These are phyloP conservation scores for Aureobasidium subglaciale DNA, from an alignment of 2,329 filamentous ascomycete genomes.

Conservation along the genomic window DNA sequence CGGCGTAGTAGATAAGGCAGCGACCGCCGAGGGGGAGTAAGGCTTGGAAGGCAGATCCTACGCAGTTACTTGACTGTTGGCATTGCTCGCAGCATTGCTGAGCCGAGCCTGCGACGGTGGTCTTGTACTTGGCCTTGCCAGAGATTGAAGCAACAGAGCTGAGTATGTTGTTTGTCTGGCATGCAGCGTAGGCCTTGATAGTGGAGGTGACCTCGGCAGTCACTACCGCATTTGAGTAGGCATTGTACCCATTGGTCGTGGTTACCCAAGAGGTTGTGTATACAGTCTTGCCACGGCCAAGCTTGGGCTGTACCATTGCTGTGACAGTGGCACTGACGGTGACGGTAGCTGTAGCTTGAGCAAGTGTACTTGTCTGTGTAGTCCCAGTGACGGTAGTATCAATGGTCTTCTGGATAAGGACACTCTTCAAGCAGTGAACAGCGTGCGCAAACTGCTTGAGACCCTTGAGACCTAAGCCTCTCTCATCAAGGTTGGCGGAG, in stretches of 20 bases:
- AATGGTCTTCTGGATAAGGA: conserved; percentile 7
- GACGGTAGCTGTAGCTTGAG: conserved; percentile 5
- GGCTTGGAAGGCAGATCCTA: conserved; percentile 10
- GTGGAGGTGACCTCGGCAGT: conserved; percentile 14
- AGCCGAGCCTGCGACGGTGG: conserved; percentile 7
- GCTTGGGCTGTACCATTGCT: background rate
- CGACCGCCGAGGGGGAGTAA: conserved; percentile 4
- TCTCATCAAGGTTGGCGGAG: background rate
- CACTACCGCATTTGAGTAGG: conserved; percentile 3
- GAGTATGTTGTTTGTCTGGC: conserved; percentile 17
- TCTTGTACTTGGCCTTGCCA: conserved; percentile 13
- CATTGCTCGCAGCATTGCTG: conserved; percentile 17
- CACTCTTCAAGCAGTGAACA: conserved; percentile 13
- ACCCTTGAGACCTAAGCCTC: background rate
- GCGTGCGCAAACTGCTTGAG: conserved; percentile 5
- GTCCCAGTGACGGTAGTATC: conserved; percentile 2
- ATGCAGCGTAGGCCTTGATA: conserved; percentile 13
- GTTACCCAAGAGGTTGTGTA: conserved; percentile 9
- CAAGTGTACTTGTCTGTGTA: conserved; percentile 10
- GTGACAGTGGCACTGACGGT: conserved; percentile 14
- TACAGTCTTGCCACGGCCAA: conserved; percentile 1
- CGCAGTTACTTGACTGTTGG: conserved; percentile 8
- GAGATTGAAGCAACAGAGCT: background rate
- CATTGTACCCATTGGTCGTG: conserved; percentile 12
- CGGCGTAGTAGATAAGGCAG: conserved; percentile 5